Evolutionary conservation across 805 yeast genomes (phyloP).

Genomic region (Ogataea wickerhamii): DNA sequence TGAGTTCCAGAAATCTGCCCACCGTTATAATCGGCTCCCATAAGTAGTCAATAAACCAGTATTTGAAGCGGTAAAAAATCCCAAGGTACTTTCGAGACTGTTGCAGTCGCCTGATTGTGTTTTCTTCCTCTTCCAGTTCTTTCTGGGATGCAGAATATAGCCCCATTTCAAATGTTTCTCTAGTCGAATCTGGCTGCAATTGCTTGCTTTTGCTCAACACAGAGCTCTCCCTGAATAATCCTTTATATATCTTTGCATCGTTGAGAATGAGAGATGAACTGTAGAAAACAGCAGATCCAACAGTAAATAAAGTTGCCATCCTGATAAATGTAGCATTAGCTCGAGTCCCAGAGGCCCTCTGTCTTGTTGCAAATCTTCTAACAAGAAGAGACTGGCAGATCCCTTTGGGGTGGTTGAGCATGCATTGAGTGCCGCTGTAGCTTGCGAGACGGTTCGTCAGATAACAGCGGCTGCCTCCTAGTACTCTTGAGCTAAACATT

Average conservation of each 20-base stretch:
- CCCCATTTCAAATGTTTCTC: constrained; percentile 70
- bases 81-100: constrained; percentile 23
- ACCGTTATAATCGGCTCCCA: constrained; percentile 69
- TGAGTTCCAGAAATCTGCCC: constrained; percentile 65
- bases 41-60: constrained; percentile 47
- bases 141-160: constrained; percentile 56
- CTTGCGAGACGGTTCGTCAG: too few relatives aligned
- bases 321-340: constrained; percentile 5
- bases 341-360: not conserved
- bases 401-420: too few relatives aligned
- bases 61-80: constrained; percentile 39
- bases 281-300: constrained; percentile 4
- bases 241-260: constrained; percentile 13
- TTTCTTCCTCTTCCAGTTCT: constrained; percentile 43
- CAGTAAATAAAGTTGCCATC: constrained; percentile 7
- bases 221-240: constrained; percentile 15
- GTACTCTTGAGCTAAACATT: too few relatives aligned
- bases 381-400: too few relatives aligned
- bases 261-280: constrained; percentile 8
- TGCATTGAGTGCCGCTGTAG: too few relatives aligned
- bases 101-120: constrained; percentile 31
- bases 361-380: not conserved
- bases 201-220: constrained; percentile 30
- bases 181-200: constrained; percentile 42
- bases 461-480: too few relatives aligned